A percentile compares a stretch with the other conserved stretches of the same genome.
These are phyloP conservation scores for Epichloe uncinata DNA, from an alignment of 2,329 filamentous ascomycete genomes.

Conservation along the genomic window DNA sequence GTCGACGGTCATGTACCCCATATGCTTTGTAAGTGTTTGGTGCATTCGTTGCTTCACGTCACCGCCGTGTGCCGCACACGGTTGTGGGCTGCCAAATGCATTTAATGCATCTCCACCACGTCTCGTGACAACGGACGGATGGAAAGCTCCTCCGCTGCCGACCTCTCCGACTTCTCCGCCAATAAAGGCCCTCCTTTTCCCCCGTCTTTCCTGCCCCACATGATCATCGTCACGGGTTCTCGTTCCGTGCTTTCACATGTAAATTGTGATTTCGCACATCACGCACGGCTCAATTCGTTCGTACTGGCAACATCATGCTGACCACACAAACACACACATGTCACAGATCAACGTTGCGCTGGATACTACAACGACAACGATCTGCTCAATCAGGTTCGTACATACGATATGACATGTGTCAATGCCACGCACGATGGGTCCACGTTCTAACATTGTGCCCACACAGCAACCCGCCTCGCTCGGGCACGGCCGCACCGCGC, in stretches of 20 bases:
- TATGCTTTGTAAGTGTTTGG: constrained; percentile 31
- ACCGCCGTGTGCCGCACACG: no score
- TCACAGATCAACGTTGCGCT: constrained; percentile 23
- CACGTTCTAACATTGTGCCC: neutral
- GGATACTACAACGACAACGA: constrained; percentile 20
- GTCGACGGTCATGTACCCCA: constrained; percentile 33
- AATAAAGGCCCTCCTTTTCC: no score
- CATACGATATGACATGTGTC: neutral
- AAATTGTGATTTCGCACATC: neutral
- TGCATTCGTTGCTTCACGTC: no score
- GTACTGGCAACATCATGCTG: neutral
- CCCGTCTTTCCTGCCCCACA: neutral
- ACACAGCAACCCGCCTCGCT: constrained; percentile 12
- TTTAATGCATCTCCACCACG: no score
- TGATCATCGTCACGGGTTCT: neutral
- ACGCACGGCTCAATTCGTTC: no score
- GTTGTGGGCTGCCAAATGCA: no score
- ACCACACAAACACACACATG: neutral
- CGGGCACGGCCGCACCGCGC: constrained; percentile 25
- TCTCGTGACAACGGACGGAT: neutral
- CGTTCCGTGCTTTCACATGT: neutral
- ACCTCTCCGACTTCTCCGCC: neutral
- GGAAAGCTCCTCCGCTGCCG: neutral
- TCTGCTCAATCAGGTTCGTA: constrained; percentile 13
- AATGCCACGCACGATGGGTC: constrained; percentile 8